A percentile compares a stretch with the other conserved stretches of the same genome.
Conservation (phyloP, 495 filamentous ascomycete species). For the Rostrohypoxylon terebratum region DNA sequence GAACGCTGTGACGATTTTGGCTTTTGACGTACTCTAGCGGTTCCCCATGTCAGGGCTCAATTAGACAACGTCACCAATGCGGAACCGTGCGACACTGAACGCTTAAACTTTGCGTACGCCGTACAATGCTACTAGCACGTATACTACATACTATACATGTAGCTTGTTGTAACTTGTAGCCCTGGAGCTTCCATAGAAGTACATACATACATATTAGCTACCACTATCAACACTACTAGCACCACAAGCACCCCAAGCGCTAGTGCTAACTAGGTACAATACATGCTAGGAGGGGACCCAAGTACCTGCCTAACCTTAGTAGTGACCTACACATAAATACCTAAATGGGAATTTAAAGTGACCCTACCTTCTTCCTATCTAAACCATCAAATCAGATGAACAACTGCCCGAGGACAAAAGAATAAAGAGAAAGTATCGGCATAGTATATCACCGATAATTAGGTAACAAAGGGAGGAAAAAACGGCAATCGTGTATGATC, state of each 20-base stretch:
- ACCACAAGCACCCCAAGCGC: neutral
- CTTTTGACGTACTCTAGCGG: constrained; percentile 34
- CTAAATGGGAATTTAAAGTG: constrained; percentile 13
- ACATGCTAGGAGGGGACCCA: constrained; percentile 11
- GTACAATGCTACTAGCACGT: too few species aligned
- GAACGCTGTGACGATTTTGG: constrained; percentile 30
- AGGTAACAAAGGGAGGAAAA: constrained; percentile 16
- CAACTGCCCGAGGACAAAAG: constrained; percentile 1
- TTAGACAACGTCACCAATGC: constrained; percentile 40
- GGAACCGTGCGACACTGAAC: constrained; percentile 17
- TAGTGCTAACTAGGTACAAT: constrained; percentile 1
- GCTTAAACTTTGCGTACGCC: constrained; percentile 6
- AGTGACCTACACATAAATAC: constrained; percentile 12
- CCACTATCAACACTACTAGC: too few species aligned
- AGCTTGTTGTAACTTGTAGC: constrained; percentile 5
- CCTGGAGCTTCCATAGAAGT: neutral
- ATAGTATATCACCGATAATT: neutral
- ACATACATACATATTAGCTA: too few species aligned
- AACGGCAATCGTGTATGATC: constrained; percentile 15
- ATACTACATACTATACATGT: too few species aligned
- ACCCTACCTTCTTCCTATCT: constrained; percentile 2
- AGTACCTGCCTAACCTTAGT: constrained; percentile 25
- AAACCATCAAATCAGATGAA: neutral
- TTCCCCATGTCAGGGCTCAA: constrained; percentile 29
- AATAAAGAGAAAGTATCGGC: neutral